Evolutionary conservation across 2,329 filamentous ascomycete genomes (phyloP), one percentile per base, ranked within the genome.

Genomic region (Chrysoporthe puriensis): DNA sequence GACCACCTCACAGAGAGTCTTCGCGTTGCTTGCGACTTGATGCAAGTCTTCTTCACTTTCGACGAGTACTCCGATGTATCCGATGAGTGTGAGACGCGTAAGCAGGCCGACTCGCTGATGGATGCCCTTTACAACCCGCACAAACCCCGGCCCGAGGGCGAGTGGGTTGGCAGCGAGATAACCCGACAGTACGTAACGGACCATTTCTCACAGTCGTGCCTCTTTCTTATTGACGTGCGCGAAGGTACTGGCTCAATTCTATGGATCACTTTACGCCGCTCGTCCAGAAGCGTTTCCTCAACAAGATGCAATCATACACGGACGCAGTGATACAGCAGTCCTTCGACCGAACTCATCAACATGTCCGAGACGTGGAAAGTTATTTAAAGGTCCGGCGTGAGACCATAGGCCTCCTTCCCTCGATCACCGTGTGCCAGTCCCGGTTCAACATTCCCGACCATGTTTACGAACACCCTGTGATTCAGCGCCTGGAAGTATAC

Each of bases 21-120:
- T 2, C 67, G 66, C 9, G 63, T 64, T 7, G 67, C 26, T 40
- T 74, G 71, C 42, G 73, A 74, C 56, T 48, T 74, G 5, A 74
- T 75, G 72, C 71, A 74, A 59, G 62, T 75, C 14, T 74, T 73
- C 64, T 75, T 74, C 56, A 67, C 73, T 34, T 69, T 73, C 9
- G 73, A 74, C 48, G 73, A 74, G 43, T 63, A 70, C 59, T 71
- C 73, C 0, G 73, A 74, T 66, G 52, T 64, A 6, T 46, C 66
- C 0, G 58, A 57, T 4, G 62, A 64, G 1, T 40, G 57, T 1
- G 68, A 72, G 4, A 66, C 69, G 0, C 43, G 63, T 14, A 9
- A 59, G 7, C 64, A 72, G 32, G 69, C 59, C 1, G 34, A 48
- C 11, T 57, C 67, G 21, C 48, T 72, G n/a, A 70, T 69, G 57